phyloP scores from a whole-genome alignment of 2,329 filamentous ascomycete genomes.

The Dothistroma septosporum region DNA sequence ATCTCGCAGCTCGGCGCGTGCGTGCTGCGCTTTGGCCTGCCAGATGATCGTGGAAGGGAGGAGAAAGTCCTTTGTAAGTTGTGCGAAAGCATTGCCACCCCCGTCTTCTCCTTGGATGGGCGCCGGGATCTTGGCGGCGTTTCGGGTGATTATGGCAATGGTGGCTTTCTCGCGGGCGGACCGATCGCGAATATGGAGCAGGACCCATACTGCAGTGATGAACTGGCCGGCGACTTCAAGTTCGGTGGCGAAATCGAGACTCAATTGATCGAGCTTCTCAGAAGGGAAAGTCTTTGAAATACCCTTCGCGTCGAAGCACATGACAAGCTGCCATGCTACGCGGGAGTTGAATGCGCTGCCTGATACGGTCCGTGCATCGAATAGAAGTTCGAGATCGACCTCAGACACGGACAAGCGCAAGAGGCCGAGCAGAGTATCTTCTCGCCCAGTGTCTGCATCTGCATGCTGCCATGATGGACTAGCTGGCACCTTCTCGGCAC shows the following conservation, averaged over 20 bases:
- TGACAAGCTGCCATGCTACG: conserved; percentile 79
- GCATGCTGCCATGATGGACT: conserved; percentile 55
- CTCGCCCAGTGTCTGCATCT: conserved; percentile 48
- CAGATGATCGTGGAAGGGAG: conserved; percentile 78
- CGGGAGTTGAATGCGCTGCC: conserved; percentile 70
- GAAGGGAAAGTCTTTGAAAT: conserved; percentile 24
- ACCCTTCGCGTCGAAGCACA: conserved; percentile 42
- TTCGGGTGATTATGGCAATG: conserved; percentile 57
- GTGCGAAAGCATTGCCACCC: conserved; percentile 45
- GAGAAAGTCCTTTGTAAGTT: conserved; percentile 53
- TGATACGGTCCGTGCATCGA: conserved; percentile 73
- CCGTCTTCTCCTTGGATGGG: conserved; percentile 12
- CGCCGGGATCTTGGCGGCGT: conserved; percentile 62
- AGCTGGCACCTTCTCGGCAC: conserved; percentile 65
- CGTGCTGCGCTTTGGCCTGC: conserved; percentile 79
- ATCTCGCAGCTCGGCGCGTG: conserved; percentile 67
- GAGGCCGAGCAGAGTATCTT: conserved; percentile 83
- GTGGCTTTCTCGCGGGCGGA: conserved; percentile 27
- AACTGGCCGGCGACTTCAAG: conserved; percentile 29
- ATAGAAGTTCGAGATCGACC: conserved; percentile 59
- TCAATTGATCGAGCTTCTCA: conserved; percentile 60
- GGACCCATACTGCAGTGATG: conserved; percentile 28
- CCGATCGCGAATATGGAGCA: conserved; percentile 31
- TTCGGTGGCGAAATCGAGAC: conserved; percentile 44
- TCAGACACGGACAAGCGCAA: conserved; percentile 57